A percentile compares a stretch with the other conserved stretches of the same genome.
Conservation (phyloP, 192 early-diverging fungal species). For the Coemansia sp. region DNA sequence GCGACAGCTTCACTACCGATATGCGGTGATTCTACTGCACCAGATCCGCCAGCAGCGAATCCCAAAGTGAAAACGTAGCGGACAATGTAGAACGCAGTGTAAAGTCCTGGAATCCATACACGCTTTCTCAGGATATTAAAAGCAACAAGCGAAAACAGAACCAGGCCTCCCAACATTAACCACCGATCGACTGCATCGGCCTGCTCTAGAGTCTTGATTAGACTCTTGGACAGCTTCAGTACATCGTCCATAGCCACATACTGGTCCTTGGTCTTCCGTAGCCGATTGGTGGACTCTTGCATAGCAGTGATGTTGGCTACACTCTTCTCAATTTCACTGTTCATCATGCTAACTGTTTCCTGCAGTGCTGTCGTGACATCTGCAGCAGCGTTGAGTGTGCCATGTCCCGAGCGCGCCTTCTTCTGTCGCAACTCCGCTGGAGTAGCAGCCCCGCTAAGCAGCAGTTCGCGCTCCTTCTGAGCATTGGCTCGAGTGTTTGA, state of each 20-base stretch:
- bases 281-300: constrained; percentile 33
- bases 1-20: not conserved
- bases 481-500: constrained; percentile 17
- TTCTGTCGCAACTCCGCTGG: constrained; percentile 45
- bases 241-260: constrained; percentile 39
- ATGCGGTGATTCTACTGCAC: not conserved
- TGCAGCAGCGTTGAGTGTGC: constrained; percentile 32
- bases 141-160: constrained; percentile 37
- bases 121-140: constrained; percentile 52
- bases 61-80: constrained; percentile 15
- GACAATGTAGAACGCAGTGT: constrained; percentile 20
- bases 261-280: constrained; percentile 30
- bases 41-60: not conserved
- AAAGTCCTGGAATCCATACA: constrained; percentile 50
- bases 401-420: constrained; percentile 34
- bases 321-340: constrained; percentile 52
- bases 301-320: constrained; percentile 33
- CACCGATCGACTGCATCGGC: constrained; percentile 46
- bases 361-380: constrained; percentile 49
- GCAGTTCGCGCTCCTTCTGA: constrained; percentile 30
- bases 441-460: constrained; percentile 42
- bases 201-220: constrained; percentile 40
- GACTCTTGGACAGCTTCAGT: constrained; percentile 29
- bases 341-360: constrained; percentile 54
- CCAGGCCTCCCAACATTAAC: constrained; percentile 46